These are phyloP conservation scores for Pugionium dolabratum DNA, from an alignment of 345 rosid genomes.

Conservation along the genomic window DNA sequence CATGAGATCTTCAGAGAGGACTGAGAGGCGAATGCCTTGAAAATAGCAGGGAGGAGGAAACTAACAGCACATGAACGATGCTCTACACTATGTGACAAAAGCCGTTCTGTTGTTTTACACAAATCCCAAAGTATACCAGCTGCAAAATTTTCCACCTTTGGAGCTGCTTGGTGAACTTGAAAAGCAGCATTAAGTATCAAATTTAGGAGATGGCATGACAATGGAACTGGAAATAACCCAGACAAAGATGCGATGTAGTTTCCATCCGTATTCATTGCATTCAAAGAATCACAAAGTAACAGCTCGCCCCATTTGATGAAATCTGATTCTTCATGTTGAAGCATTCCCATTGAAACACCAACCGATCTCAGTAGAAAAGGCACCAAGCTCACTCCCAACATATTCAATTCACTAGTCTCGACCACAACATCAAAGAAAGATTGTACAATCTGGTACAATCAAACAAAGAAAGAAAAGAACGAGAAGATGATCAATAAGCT, in stretches of 20 bases:
- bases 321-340: slow-evolving; percentile 51
- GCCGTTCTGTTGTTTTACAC: slow-evolving; percentile 58
- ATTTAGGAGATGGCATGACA: slow-evolving; percentile 66
- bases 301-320: slow-evolving; percentile 45
- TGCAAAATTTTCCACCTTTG: slow-evolving; percentile 47
- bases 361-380: slow-evolving; percentile 70
- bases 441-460: slow-evolving; percentile 56
- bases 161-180: slow-evolving; percentile 42
- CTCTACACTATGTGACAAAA: slow-evolving; percentile 66
- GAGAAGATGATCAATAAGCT: slow-evolving; percentile 28
- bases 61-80: slow-evolving; percentile 76
- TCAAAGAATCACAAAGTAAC: slow-evolving; percentile 34
- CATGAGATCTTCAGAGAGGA: slow-evolving; percentile 44
- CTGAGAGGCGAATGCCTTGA: slow-evolving; percentile 56
- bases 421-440: slow-evolving; percentile 63
- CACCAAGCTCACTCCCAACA: slow-evolving; percentile 63
- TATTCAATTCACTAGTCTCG: slow-evolving; percentile 56
- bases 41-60: slow-evolving; percentile 68
- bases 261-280: slow-evolving; percentile 30
- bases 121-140: slow-evolving; percentile 67
- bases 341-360: slow-evolving; percentile 53
- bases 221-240: slow-evolving; percentile 53
- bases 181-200: slow-evolving; percentile 58
- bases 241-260: slow-evolving; percentile 38
- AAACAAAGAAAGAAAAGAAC: slow-evolving; percentile 30